Conservation (phyloP, 1,284 basidiomycete species). For the Thecaphora thlaspeos region DNA sequence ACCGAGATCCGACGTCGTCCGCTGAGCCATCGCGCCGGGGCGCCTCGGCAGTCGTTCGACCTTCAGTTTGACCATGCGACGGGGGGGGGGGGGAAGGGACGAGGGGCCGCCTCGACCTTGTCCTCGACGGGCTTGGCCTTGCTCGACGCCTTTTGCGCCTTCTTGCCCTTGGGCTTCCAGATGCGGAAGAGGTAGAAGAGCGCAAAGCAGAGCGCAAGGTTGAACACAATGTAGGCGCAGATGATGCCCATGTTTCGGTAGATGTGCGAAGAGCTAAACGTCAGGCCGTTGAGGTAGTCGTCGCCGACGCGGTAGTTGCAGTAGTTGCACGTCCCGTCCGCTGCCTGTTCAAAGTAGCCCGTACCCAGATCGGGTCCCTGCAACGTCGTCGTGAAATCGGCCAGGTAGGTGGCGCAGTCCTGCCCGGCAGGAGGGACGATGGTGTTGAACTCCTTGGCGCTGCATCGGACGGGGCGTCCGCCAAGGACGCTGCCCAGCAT, state of each 20-base stretch:
- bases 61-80: too few relatives aligned
- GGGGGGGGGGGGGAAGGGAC: too few relatives aligned
- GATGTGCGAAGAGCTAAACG: conserved; percentile 15
- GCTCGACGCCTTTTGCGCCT: not conserved
- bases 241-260: conserved; percentile 61
- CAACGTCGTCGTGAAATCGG: conserved; percentile 48
- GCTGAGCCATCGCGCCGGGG: too few relatives aligned
- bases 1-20: too few relatives aligned
- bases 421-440: conserved; percentile 58
- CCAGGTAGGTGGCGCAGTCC: conserved; percentile 60
- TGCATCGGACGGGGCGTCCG: conserved; percentile 59
- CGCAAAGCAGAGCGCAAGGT: conserved; percentile 55
- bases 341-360: conserved; percentile 32
- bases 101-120: too few relatives aligned
- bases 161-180: conserved; percentile 22
- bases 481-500: conserved; percentile 58
- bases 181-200: conserved; percentile 49
- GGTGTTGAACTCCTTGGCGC: conserved; percentile 56
- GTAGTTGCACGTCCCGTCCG: conserved; percentile 58
- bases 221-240: conserved; percentile 68
- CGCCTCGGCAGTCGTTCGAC: too few relatives aligned
- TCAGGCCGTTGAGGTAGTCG: conserved; percentile 59
- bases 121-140: too few relatives aligned
- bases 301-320: conserved; percentile 65
- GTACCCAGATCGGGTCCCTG: conserved; percentile 15